Conservation (phyloP, 257 asterid species). For the Nicotiana undulata region DNA sequence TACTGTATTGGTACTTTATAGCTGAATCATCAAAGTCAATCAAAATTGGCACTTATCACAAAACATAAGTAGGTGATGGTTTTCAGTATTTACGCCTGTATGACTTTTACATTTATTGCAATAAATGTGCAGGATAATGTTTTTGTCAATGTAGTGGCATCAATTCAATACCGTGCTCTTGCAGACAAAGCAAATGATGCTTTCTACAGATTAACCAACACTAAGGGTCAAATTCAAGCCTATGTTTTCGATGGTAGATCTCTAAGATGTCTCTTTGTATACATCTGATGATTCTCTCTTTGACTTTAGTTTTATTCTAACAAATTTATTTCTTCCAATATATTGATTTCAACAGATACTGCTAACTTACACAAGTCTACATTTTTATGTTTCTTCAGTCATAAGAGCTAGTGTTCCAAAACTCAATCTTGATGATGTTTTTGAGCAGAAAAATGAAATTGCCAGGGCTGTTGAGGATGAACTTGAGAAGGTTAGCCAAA, state of each 20-base stretch:
- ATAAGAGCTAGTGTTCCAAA: too few relatives aligned
- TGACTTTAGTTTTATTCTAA: too few relatives aligned
- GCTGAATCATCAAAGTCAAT: neutral
- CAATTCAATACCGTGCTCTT: too few relatives aligned
- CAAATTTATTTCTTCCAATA: neutral
- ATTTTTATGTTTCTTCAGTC: constrained; percentile 7
- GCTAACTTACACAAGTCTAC: neutral
- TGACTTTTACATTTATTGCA: neutral
- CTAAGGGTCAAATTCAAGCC: constrained; percentile 22
- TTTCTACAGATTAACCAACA: constrained; percentile 13
- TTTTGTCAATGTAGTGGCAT: constrained; percentile 21
- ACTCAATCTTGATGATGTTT: too few relatives aligned
- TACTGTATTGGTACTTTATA: neutral
- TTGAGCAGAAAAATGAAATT: too few relatives aligned
- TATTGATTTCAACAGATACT: neutral
- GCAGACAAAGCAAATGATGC: too few relatives aligned
- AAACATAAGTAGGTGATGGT: neutral
- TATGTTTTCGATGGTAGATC: constrained; percentile 21
- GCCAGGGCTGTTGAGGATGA: neutral
- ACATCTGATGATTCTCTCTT: neutral
- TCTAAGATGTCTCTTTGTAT: neutral
- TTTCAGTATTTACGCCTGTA: neutral
- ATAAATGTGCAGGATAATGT: constrained; percentile 17
- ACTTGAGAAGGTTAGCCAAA: constrained; percentile 22
- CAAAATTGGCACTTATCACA: neutral